Base-by-base conservation (phyloP, 2,329 filamentous ascomycete species). In the Penicillium brevicompactum region DNA sequence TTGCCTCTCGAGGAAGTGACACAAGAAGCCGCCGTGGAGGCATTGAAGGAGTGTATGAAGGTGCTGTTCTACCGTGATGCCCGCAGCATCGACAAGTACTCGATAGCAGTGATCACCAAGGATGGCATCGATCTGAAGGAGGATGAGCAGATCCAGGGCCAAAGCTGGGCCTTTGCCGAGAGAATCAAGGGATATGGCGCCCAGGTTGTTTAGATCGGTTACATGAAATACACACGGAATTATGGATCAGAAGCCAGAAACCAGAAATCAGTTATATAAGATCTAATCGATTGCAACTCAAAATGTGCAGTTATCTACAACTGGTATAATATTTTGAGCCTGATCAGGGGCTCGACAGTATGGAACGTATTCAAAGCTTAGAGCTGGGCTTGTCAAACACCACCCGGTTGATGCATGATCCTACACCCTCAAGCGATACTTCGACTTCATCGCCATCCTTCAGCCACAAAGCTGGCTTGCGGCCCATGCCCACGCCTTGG, bases 101-200 rank as follows among this genome's bases (percentile, higher is more conserved):
- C 90, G 62, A 87, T 97, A 72, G 93, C 93, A 18, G 83, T 97
- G 51, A 83, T 99, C 53, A 94, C 90, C 53, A 89, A 91, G 78
- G 90, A 91, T 46, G 91, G 90, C n/a, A 87, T 97, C 56, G 89
- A 95, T 52, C 74, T 97, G 64, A 88, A 87, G 74, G 86, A 95
- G 76, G 80, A 89, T 67, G 90, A 96, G 81, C 87, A 92, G 82
- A 82, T 99, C 63, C 92, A 97, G 82, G 84, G 87, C 68, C 93
- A 97, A 84, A 97, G 92, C 84, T 97, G 93, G 94, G 92, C 90
- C 49, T 99, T 99, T 80, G 94, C 94, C 22, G 93, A 97, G 73
- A 84, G 88, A 67, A 97, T 99, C 75, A 89, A 86, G 76, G 94
- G 94, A 43, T 99, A 99, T 73, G 94, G 94, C 58, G 95, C 92